A percentile compares a stretch with the other conserved stretches of the same genome.
Conservation (phyloP, 148 eudicot genomes). For the Rhododendron henanense region DNA sequence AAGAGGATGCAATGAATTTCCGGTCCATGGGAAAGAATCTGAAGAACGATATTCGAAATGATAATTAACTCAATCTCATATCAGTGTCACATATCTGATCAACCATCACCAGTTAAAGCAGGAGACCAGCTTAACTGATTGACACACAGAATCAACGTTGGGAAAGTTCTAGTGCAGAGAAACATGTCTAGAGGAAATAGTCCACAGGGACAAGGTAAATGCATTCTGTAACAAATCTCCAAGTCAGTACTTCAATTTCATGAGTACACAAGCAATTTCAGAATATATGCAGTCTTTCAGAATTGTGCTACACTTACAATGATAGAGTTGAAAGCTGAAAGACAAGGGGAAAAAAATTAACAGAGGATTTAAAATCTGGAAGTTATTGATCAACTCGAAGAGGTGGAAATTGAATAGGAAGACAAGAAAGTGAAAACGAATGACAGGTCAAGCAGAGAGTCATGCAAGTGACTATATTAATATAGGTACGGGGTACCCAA, state of each 20-base stretch:
- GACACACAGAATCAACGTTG: background rate
- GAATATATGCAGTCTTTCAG: background rate
- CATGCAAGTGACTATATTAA: background rate
- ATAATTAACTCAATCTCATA: background rate
- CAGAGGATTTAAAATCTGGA: background rate
- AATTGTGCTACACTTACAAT: background rate
- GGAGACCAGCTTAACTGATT: background rate
- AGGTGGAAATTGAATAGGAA: background rate
- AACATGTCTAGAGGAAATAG: background rate
- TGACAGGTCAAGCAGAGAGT: background rate
- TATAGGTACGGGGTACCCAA: background rate
- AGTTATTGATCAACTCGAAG: background rate
- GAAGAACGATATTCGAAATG: background rate
- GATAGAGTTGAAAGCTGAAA: background rate
- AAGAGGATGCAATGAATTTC: background rate
- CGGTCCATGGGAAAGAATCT: background rate
- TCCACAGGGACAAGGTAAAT: background rate
- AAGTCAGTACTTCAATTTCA: background rate
- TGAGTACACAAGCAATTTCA: background rate
- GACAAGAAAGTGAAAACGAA: background rate
- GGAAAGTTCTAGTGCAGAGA: background rate
- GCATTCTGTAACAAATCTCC: background rate
- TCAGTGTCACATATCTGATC: background rate
- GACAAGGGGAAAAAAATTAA: background rate
- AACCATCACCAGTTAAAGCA: background rate